These are phyloP conservation scores for Fraxinus dipetala DNA, from an alignment of 305 asterid species.

Conservation along the genomic window DNA sequence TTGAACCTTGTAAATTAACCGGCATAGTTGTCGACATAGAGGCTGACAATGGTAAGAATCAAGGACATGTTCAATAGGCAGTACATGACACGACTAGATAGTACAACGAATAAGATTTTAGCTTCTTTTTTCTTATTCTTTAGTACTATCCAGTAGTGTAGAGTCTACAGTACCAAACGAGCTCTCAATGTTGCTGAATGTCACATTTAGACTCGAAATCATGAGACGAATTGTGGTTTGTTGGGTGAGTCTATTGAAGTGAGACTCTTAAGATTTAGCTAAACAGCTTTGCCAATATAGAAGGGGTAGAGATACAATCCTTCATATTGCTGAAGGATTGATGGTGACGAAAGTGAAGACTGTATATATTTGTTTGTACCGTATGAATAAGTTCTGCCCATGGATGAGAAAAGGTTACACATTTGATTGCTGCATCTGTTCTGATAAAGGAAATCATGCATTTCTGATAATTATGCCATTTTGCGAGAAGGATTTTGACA, in stretches of 20 bases:
- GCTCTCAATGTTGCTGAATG: background rate
- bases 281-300: background rate
- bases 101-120: background rate
- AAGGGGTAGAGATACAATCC: background rate
- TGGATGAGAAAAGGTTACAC: background rate
- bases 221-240: background rate
- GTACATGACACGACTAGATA: background rate
- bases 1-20: slow-evolving; percentile 31
- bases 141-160: background rate
- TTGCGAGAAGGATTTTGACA: too few relatives aligned
- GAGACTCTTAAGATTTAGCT: background rate
- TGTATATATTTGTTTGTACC: background rate
- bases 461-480: too few relatives aligned
- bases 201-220: background rate
- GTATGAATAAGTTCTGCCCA: background rate
- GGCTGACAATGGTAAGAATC: background rate
- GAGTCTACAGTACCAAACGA: background rate
- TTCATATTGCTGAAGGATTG: background rate
- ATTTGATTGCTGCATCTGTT: background rate
- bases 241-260: background rate
- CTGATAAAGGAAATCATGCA: background rate
- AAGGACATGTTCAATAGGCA: background rate
- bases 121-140: background rate
- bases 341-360: background rate
- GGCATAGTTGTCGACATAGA: slow-evolving; percentile 19